Evolutionary conservation across 768 basidiomycete genomes (phyloP), one percentile per base, ranked within the genome.

Genomic region (Collybia sp.): DNA sequence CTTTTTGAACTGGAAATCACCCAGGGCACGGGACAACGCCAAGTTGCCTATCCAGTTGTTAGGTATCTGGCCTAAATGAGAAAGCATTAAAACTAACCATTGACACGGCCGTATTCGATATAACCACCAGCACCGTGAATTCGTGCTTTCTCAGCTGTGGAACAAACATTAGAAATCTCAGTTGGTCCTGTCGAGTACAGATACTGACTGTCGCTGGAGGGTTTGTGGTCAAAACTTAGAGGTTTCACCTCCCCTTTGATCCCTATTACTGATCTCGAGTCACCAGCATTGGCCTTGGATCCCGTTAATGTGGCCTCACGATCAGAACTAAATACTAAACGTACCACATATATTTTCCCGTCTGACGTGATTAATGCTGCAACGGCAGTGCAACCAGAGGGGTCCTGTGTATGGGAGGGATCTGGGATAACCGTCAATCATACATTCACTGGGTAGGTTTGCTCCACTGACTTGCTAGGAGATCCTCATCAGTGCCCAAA

Each of bases 1-100:
- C 70, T 95, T 93, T 75, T 99, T 99, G 77, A 96, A 99, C 53
- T 96, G 93, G 62, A 99, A 98, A 64, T 99, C 96, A 45, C 96
- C 96, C 19, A 99, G 70, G 3, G 96, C 96, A 56, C 96, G 79
- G 12, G 94, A 94, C 33, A 98, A 69, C 0, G 96, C 95, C 46
- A 99, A 82, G 61, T 98, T 98, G 52, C 95, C 94, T 96, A 56
- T 12, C 12, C 30, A 38, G 20, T 13, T 42, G 20, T 49, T 45
- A 43, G 25, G 48, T 40, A 32, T 11, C 9, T 35, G n/a, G 1
- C 32, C 40, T 3, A 47, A 8, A 35, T 51, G 19, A n/a, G 13
- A 51, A 39, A 31, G 19, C 18, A 36, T 18, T 34, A 40, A 50
- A 44, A 61, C 69, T 45, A 41, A 93, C 94, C 96, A 62, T 98